These are phyloP conservation scores for Lanmaoa pseudosensibilis DNA, from an alignment of 768 basidiomycete genomes.

Conservation along the genomic window DNA sequence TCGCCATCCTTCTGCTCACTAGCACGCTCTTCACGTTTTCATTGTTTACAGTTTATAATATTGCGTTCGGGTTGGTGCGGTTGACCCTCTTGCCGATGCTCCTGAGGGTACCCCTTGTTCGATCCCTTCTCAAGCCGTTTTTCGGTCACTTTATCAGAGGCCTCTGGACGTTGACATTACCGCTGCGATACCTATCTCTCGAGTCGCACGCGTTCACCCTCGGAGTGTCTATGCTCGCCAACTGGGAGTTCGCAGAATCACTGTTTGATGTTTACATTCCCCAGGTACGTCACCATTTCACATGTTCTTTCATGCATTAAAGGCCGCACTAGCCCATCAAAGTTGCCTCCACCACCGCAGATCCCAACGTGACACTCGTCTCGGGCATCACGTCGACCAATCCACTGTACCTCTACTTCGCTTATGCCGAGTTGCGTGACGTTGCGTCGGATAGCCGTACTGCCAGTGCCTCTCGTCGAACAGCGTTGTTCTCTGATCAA, in stretches of 20 bases:
- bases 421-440: constrained; percentile 60
- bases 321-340: constrained; percentile 43
- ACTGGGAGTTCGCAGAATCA: constrained; percentile 64
- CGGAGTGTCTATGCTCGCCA: constrained; percentile 48
- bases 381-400: constrained; percentile 63
- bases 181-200: constrained; percentile 45
- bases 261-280: constrained; percentile 61
- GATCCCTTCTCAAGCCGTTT: constrained; percentile 55
- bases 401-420: constrained; percentile 56
- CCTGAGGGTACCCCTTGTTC: constrained; percentile 54
- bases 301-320: neutral
- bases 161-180: constrained; percentile 53
- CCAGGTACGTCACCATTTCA: constrained; percentile 40
- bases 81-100: constrained; percentile 50
- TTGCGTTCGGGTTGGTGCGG: constrained; percentile 48
- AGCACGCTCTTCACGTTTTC: constrained; percentile 42
- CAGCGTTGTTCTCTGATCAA: constrained; percentile 65
- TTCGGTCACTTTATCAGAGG: constrained; percentile 62
- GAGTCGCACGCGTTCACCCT: constrained; percentile 51
- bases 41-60: constrained; percentile 40
- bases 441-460: constrained; percentile 47
- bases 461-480: constrained; percentile 44
- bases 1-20: constrained; percentile 34
- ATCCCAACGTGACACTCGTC: constrained; percentile 56
- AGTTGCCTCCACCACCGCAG: constrained; percentile 45